Evolutionary conservation across 306 rosid genomes (phyloP).

Genomic region (Alnus rubra): DNA sequence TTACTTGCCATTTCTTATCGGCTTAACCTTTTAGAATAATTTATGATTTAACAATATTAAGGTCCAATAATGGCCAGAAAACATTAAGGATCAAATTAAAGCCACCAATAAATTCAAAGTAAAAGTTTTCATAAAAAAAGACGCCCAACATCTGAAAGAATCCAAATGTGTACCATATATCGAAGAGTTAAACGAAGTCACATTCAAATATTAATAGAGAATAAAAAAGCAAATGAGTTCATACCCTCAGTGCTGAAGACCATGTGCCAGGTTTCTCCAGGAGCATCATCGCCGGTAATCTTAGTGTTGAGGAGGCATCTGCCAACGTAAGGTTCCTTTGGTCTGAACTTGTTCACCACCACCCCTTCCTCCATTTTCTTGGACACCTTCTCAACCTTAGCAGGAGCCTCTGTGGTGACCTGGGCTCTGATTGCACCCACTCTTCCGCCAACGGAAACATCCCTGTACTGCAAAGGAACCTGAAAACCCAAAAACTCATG

Average conservation of each 20-base stretch:
- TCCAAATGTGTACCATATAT: neutral
- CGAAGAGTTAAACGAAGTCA: neutral
- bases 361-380: constrained; percentile 93
- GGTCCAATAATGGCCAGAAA: neutral
- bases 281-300: constrained; percentile 98
- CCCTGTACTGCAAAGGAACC: constrained; percentile 56
- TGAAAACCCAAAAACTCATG: constrained; percentile 30
- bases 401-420: constrained; percentile 84
- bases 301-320: constrained; percentile 87
- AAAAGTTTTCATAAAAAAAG: neutral
- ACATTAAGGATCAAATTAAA: neutral
- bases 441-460: constrained; percentile 53
- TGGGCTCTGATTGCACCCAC: constrained; percentile 70
- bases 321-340: constrained; percentile 76
- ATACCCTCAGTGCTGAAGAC: constrained; percentile 95
- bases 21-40: too few relatives aligned
- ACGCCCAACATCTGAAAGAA: neutral
- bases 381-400: constrained; percentile 70
- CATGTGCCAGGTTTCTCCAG: constrained; percentile 99
- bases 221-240: neutral
- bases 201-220: neutral
- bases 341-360: constrained; percentile 78
- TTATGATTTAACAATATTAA: neutral
- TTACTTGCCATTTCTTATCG: too few relatives aligned
- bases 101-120: neutral